Evolutionary conservation across 495 filamentous ascomycete genomes (phyloP).

Genomic region (Jackrogersella minutella): DNA sequence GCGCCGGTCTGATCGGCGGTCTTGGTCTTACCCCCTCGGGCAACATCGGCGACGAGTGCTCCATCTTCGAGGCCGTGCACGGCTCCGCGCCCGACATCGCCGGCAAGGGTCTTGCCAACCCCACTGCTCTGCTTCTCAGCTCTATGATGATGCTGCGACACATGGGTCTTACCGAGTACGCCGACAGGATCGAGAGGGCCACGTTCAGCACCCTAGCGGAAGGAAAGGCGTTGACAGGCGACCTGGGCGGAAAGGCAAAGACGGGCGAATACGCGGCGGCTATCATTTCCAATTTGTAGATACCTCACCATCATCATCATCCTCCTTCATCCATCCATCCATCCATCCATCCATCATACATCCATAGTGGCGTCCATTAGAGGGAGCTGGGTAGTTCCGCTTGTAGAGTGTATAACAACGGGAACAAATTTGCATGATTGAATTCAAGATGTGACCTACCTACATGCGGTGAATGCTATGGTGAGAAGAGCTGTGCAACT

Average conservation of each 20-base stretch:
- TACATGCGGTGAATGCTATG: slow-evolving; percentile 11
- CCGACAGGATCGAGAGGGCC: slow-evolving; percentile 87
- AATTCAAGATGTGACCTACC: background rate
- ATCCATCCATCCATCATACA: slow-evolving; percentile 33
- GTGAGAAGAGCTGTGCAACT: slow-evolving; percentile 3
- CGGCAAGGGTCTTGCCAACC: slow-evolving; percentile 66
- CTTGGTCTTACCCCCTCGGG: slow-evolving; percentile 96
- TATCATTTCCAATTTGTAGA: slow-evolving; percentile 83
- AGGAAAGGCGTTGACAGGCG: slow-evolving; percentile 94
- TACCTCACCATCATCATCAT: slow-evolving; percentile 28
- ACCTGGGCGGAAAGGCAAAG: slow-evolving; percentile 93
- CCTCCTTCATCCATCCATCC: no score
- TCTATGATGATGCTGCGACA: slow-evolving; percentile 95
- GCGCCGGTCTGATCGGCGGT: slow-evolving; percentile 96
- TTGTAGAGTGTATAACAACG: slow-evolving; percentile 41
- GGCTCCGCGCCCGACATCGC: slow-evolving; percentile 98
- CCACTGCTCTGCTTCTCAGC: slow-evolving; percentile 40
- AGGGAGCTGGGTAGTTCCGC: slow-evolving; percentile 30
- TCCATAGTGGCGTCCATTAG: slow-evolving; percentile 39
- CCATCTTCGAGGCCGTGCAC: slow-evolving; percentile 99
- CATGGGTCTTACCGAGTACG: slow-evolving; percentile 89
- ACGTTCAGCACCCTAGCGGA: slow-evolving; percentile 94
- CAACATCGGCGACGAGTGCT: slow-evolving; percentile 98
- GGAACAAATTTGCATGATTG: slow-evolving; percentile 31
- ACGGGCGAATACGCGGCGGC: slow-evolving; percentile 90